Base-by-base conservation (phyloP, 2,329 filamentous ascomycete species). In the Arthrobotrys iridis region DNA sequence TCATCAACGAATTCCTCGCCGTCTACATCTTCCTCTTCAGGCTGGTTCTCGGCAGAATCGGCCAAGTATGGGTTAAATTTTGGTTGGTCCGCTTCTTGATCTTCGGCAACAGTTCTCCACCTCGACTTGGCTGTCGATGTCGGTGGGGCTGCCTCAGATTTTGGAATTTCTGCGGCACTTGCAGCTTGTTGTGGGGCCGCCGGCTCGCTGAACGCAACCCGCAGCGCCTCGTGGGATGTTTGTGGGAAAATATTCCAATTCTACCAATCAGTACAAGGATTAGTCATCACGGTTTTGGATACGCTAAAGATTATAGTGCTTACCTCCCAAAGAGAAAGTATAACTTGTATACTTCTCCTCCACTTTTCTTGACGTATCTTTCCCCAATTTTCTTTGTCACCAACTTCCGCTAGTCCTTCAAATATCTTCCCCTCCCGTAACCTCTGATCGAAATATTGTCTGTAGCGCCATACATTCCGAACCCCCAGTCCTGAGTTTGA, bases 391-490 rank as follows among this genome's bases (percentile, higher is more conserved):
- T 91, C 83, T 63, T 88, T 88, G 78, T 90, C 89, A 5, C 93
- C 88, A 73, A 96, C 86, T 65, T 87, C 84, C 0, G 93, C 93
- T 2, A 97, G 85, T 46, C 87, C 86, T 79, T 91, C 90, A 79
- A 97, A 96, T 0, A 90, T 88, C 68, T 88, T 87, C 66, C 88
- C 87, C 6, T 87, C 83, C 28, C 88, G 88, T 22, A 97, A 84
- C 0, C 90, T 88, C 0, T 85, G 84, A 81, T 96, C 93, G 76
- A 97, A 93, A 2, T 94, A 85, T 77, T 91, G 89, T 20, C 93
- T 86, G 80, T 93, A 97, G 62, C 93, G 90, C 92, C 93, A 97
- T 2, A 92, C 91, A 81, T 93, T 91, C 1, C 91, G 89, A 22
- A 94, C 89, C 1, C 90, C 90, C 77, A 90, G 91, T 7, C 89